Evolutionary conservation across 768 basidiomycete species (phyloP).

Genomic region (Hirschioporus abietinus): DNA sequence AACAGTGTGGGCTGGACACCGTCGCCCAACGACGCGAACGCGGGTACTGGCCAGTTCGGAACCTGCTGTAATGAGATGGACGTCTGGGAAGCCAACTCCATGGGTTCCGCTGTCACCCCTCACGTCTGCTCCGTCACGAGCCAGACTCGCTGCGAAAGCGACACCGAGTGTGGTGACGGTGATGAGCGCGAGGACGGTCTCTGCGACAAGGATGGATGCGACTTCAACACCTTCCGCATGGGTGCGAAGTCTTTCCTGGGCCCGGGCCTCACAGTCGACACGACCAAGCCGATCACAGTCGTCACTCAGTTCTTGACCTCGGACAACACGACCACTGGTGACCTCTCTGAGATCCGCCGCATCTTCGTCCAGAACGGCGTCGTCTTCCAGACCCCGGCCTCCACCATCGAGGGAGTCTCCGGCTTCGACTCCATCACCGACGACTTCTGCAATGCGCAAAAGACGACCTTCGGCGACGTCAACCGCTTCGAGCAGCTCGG

Average conservation of each 20-base stretch:
- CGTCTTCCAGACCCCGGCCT: slow-evolving; percentile 45
- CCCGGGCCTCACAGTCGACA: slow-evolving; percentile 44
- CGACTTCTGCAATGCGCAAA: slow-evolving; percentile 41
- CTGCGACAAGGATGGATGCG: slow-evolving; percentile 55
- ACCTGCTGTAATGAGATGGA: slow-evolving; percentile 31
- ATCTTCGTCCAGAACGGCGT: slow-evolving; percentile 49
- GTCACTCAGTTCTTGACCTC: slow-evolving; percentile 53
- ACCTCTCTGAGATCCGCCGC: slow-evolving; percentile 48
- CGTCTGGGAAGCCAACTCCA: slow-evolving; percentile 29
- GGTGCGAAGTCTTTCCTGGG: slow-evolving; percentile 44
- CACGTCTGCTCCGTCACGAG: slow-evolving; percentile 29
- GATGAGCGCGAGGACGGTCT: slow-evolving; percentile 35
- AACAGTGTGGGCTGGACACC: slow-evolving; percentile 26
- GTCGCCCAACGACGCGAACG: slow-evolving; percentile 28
- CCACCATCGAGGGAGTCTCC: slow-evolving; percentile 38
- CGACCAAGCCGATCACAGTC: slow-evolving; percentile 45
- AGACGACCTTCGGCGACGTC: slow-evolving; percentile 39
- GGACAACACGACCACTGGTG: slow-evolving; percentile 39
- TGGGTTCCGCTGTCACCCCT: slow-evolving; percentile 23
- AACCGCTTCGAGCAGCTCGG: slow-evolving; percentile 37
- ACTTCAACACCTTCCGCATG: slow-evolving; percentile 60
- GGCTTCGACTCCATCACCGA: slow-evolving; percentile 43
- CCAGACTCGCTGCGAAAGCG: slow-evolving; percentile 37
- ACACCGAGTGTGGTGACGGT: slow-evolving; percentile 31
- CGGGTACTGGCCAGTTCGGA: slow-evolving; percentile 24